Evolutionary conservation across 2,329 filamentous ascomycete species (phyloP), one percentile per base, ranked within the genome.

Genomic region (Hymenoscyphus fructigenus): DNA sequence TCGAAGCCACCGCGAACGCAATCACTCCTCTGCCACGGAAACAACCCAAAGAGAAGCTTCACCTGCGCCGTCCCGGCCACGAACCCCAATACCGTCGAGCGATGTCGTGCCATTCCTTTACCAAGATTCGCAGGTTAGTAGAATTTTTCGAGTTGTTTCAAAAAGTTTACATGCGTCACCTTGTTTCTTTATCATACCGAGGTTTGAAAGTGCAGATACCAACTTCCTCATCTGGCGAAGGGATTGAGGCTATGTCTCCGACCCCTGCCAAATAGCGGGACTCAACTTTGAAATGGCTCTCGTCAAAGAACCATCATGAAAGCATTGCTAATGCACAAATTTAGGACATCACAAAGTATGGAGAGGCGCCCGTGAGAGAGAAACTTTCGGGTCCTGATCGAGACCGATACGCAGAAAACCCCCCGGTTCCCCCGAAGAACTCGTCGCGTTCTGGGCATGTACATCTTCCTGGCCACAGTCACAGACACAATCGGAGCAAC

Each of bases 81-180:
- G 90, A 71, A 96, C 92, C n/a, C 93, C 93, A 14, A 83, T 93
- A 60, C 91, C 91, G 53, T 92, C 91, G 14, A 95, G 92, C 74
- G 94, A 98, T 78, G 93, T 99, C 65, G 95, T 96, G 47, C 95
- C 95, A n/a, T 99, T 97, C 84, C 84, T 96, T 67, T 98, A 95
- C 76, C 95, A 98, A 78, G 92, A 95, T 75, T 85, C 85, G 70
- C 86, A 91, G 80, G 89, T 91, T 77, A 81, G 88, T 84, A 28
- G 29, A 58, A 36, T 63, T 50, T 60, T 50, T 60, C 26, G 17
- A 29, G 26, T 34, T 26, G 56, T 38, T 17, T 59, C 34, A 59
- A 34, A 38, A 38, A 23, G 34, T 36, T 36, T 36, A 47, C 15
- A 7, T 47, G 20, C 58, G 36, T 61, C 20, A 29, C 38, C 7